phyloP scores from a whole-genome alignment of 2,329 filamentous ascomycete genomes.

The Aureobasidium sp. region DNA sequence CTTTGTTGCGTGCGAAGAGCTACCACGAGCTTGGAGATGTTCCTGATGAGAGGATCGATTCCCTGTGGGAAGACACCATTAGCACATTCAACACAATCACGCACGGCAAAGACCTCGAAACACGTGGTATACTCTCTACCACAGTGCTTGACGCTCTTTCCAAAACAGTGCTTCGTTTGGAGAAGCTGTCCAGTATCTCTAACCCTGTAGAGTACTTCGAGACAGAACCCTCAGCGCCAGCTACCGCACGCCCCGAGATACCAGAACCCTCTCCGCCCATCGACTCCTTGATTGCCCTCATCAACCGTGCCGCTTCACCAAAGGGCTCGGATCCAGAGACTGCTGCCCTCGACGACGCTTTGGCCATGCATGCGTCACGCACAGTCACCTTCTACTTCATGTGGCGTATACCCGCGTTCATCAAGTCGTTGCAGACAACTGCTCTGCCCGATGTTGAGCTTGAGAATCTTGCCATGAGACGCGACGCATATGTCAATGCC shows the following conservation, averaged over 20 bases:
- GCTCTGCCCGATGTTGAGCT: slow-evolving; percentile 52
- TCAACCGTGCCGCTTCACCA: slow-evolving; percentile 62
- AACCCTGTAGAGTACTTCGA: slow-evolving; percentile 74
- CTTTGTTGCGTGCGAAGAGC: slow-evolving; percentile 75
- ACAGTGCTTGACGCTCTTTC: slow-evolving; percentile 62
- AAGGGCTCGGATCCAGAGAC: slow-evolving; percentile 47
- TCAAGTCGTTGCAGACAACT: slow-evolving; percentile 36
- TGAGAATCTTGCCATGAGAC: slow-evolving; percentile 47
- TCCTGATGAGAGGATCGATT: slow-evolving; percentile 69
- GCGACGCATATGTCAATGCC: slow-evolving; percentile 45
- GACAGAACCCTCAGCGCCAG: slow-evolving; percentile 28
- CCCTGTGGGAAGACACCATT: slow-evolving; percentile 79
- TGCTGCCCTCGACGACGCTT: slow-evolving; percentile 70
- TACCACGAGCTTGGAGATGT: slow-evolving; percentile 86
- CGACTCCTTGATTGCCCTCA: slow-evolving; percentile 63
- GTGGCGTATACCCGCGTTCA: slow-evolving; percentile 66
- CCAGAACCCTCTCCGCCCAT: slow-evolving; percentile 39
- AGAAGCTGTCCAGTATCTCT: slow-evolving; percentile 71
- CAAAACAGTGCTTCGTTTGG: slow-evolving; percentile 69
- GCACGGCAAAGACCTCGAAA: slow-evolving; percentile 63
- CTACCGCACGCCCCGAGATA: slow-evolving; percentile 29
- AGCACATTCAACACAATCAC: slow-evolving; percentile 63
- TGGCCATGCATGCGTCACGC: slow-evolving; percentile 69
- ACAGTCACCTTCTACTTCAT: slow-evolving; percentile 83
- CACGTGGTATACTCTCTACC: slow-evolving; percentile 60